Evolutionary conservation across 257 asterid species (phyloP).

Genomic region (Solanum bulbocastanum): DNA sequence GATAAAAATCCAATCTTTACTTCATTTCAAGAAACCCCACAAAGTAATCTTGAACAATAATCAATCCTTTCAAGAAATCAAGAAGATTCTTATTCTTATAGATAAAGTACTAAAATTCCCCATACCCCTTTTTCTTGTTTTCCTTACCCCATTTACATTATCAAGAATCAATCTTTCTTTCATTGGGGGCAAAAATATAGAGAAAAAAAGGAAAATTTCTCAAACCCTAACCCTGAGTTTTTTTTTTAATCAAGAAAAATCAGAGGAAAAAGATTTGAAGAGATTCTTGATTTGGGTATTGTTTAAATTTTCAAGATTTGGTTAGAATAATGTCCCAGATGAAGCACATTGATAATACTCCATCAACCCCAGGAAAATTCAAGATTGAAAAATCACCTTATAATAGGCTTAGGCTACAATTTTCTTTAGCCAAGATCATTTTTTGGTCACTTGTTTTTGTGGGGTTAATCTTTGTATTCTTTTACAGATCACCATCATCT

Average conservation of each 20-base stretch:
- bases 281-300: slow-evolving; percentile 19
- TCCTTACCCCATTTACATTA: not conserved
- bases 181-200: not conserved
- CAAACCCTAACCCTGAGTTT: slow-evolving; percentile 5
- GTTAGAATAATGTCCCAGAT: slow-evolving; percentile 29
- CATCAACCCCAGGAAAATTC: slow-evolving; percentile 88
- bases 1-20: slow-evolving; percentile 3
- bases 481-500: slow-evolving; percentile 65
- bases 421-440: slow-evolving; percentile 64
- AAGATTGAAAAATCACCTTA: slow-evolving; percentile 89
- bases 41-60: slow-evolving; percentile 11
- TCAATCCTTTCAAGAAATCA: slow-evolving; percentile 31
- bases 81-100: slow-evolving; percentile 21
- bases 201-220: not conserved
- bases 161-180: not conserved
- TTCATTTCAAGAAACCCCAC: slow-evolving; percentile 8
- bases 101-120: not conserved
- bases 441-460: slow-evolving; percentile 78
- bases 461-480: slow-evolving; percentile 66
- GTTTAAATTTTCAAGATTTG: slow-evolving; percentile 26
- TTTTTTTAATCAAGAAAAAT: slow-evolving; percentile 6
- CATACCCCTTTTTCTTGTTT: not conserved
- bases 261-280: not conserved
- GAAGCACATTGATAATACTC: slow-evolving; percentile 79
- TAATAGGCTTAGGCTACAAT: slow-evolving; percentile 61